Base-by-base conservation (phyloP, 2,329 filamentous ascomycete species). In the Claviceps lovelessii region DNA sequence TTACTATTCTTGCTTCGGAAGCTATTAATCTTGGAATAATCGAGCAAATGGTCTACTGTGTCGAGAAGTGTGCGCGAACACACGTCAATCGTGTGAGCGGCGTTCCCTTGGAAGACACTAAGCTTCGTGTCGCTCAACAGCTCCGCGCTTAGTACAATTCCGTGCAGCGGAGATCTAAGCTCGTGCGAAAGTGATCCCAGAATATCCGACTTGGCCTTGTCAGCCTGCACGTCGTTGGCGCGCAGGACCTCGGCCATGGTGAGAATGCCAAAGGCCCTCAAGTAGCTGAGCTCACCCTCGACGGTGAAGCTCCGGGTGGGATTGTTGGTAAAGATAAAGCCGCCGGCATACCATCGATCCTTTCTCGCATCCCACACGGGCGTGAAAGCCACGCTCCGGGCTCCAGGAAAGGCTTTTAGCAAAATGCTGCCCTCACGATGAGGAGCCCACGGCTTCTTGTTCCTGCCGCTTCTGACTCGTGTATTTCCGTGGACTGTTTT, bases 141-240 rank as follows among this genome's bases (percentile, higher is more conserved):
- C 58, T 81, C 78, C 1, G 73, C 70, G 53, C 70, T 78, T 0
- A 77, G 74, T 0, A 84, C 65, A 33, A 84, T 75, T 2, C 80
- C 81, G 54, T 84, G 80, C 0, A 84, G 67, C 0, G 81, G 81
- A 2, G 76, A 81, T 6, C 81, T 71, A 10, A 84, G 65, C 61
- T 84, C 81, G 60, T 84, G 81, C 2, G 76, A 80, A 6, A 84
- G 74, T 0, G 76, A 81, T 0, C 77, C 76, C 8, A 84, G 72
- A 33, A 81, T 76, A 55, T 82, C 78, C 0, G 75, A 74, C 62
- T 81, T 81, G 41, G 77, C 74, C 53, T 70, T 73, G 42, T 74
- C 70, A 0, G 69, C 67, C 10, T 64, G 61, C 11, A 65, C 13
- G 52, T 0, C 67, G 60, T 13, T 71, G 63, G 6, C 79, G 56